phyloP scores from a whole-genome alignment of 202 grass and related monocot genomes.

The Setaria viridis region DNA sequence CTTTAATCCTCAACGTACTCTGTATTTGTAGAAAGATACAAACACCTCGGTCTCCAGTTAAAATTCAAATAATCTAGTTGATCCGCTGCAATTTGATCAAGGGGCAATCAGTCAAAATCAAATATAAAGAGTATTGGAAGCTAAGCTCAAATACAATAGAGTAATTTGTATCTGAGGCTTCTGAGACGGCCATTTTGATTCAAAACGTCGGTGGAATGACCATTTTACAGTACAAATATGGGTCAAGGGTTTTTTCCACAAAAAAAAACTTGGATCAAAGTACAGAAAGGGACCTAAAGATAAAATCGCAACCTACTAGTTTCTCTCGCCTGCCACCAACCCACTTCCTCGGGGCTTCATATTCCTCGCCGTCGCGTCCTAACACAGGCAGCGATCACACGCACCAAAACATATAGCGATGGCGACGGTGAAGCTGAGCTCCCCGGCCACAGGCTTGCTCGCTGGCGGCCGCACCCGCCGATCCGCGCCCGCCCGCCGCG shows the following conservation, averaged over 20 bases:
- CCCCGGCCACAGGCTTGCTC: conserved; percentile 39
- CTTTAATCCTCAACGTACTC: neutral
- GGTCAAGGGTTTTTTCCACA: neutral
- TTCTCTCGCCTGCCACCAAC: conserved; percentile 46
- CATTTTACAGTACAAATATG: neutral
- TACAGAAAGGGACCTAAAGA: neutral
- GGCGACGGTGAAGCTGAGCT: conserved; percentile 63
- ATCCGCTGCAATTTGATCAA: neutral
- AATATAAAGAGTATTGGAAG: neutral
- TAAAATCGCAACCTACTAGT: neutral
- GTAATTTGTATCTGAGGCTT: neutral
- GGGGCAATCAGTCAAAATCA: neutral
- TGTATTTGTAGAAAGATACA: neutral
- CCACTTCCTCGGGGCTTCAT: neutral
- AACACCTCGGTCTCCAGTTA: too few species aligned
- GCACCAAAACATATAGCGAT: conserved; percentile 39
- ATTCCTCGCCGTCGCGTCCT: conserved; percentile 41
- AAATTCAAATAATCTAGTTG: neutral
- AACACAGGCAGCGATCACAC: conserved; percentile 6
- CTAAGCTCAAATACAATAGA: neutral
- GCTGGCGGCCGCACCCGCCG: conserved; percentile 41
- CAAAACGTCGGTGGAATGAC: neutral
- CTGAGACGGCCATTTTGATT: neutral
- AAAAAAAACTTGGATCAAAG: neutral
- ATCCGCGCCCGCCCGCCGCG: conserved; percentile 44